A percentile compares a stretch with the other conserved stretches of the same genome.
Conservation (phyloP, 78 protist genomes). For the Protostelium mycophagum region DNA sequence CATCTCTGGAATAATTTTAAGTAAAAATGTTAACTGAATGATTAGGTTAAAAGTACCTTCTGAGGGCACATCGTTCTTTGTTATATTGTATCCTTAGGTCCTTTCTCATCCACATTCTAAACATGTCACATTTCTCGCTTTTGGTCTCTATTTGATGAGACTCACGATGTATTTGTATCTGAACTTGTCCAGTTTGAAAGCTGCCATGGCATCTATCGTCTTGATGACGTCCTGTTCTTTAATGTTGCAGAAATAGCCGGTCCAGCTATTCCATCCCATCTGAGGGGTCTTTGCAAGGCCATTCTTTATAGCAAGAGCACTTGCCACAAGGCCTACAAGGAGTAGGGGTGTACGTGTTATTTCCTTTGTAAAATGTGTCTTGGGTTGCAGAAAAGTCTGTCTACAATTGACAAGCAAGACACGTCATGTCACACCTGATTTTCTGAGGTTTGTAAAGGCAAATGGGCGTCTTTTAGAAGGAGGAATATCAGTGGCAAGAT, state of each 20-base stretch:
- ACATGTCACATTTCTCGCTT: not conserved
- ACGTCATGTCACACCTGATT: too few species aligned
- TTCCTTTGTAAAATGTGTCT: too few species aligned
- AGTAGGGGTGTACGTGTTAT: not conserved
- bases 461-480: too few species aligned
- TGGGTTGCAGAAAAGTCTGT: too few species aligned
- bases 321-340: not conserved
- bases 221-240: slow-evolving; percentile 48
- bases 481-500: too few species aligned
- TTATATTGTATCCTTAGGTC: slow-evolving; percentile 30
- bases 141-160: slow-evolving; percentile 14
- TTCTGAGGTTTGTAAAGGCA: too few species aligned
- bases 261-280: slow-evolving; percentile 63
- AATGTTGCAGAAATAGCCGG: slow-evolving; percentile 64
- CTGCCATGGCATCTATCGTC: slow-evolving; percentile 63
- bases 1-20: too few species aligned
- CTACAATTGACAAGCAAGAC: too few species aligned
- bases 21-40: too few species aligned
- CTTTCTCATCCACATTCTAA: slow-evolving; percentile 31
- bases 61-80: slow-evolving; percentile 14
- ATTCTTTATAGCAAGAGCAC: slow-evolving; percentile 8
- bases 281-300: slow-evolving; percentile 38
- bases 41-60: not conserved
- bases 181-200: slow-evolving; percentile 63
- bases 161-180: slow-evolving; percentile 73